Evolutionary conservation across 352 stramenopile genomes (phyloP), one percentile per base, ranked within the genome.

Genomic region (Saprolegnia parasitica): DNA sequence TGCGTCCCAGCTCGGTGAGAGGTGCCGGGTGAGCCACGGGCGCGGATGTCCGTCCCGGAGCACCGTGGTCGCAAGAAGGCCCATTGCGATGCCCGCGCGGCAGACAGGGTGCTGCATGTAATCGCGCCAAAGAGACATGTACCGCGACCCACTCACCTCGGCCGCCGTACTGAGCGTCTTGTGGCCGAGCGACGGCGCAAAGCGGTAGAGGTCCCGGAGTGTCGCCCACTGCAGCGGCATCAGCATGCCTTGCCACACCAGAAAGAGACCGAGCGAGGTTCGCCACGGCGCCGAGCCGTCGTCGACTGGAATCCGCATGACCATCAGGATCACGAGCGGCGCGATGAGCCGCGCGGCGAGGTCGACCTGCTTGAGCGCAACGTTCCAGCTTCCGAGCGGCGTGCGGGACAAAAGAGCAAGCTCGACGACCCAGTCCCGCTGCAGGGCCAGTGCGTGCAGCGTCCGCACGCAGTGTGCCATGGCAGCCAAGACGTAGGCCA

Each of bases 401-500:
- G 72, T 68, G 0, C 83, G 83, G 42, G 89, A 73, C 0, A 68
- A 65, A 0, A 73, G 77, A 9, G 85, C 73, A n/a, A 95, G 79
- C 4, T 94, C 84, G 32, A 95, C 84, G 26, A 95, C 84, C 88
- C 88, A 96, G 66, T 96, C 88, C 35, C 85, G 85, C 66, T 96
- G 87, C 23, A 96, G 77, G 0, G 81, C 83, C 6, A 93, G 63
- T 4, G 86, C 90, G 64, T 90, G 80, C 13, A 84, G 78, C 37
- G 89, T 78, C 57, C 89, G 91, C 1, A 91, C 77, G 21, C 91
- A 75, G 56, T 92, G 83, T 2, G 82, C 83, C 23, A 89, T 58
- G 40, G 83, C 84, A 16, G 83, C 86, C 45, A 83, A 87, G 24
- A 92, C 61, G 1, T 90, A 61, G 0, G 76, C 86, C 13, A 77